These are phyloP conservation scores for Lodderomyces beijingensis DNA, from an alignment of 1,139 yeast genomes.

Conservation along the genomic window DNA sequence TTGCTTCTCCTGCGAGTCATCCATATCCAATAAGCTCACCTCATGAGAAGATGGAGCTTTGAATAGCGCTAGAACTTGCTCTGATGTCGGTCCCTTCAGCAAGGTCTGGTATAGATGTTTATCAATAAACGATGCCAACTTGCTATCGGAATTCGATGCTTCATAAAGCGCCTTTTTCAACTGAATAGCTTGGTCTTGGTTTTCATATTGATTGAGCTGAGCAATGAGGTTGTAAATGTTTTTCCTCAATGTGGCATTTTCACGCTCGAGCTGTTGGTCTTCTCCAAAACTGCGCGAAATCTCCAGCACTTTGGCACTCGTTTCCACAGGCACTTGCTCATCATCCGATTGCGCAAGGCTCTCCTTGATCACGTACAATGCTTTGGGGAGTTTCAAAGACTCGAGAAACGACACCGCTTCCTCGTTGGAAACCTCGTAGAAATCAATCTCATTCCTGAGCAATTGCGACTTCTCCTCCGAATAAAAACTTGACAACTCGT, in stretches of 20 bases:
- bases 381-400: slow-evolving; percentile 69
- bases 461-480: slow-evolving; percentile 85
- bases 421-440: slow-evolving; percentile 73
- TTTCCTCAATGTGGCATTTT: slow-evolving; percentile 28
- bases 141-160: slow-evolving; percentile 64
- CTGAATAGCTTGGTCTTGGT: slow-evolving; percentile 50
- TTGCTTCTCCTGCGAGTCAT: slow-evolving; percentile 31
- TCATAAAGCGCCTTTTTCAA: slow-evolving; percentile 63
- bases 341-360: slow-evolving; percentile 3
- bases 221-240: slow-evolving; percentile 38
- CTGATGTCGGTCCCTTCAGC: slow-evolving; percentile 31
- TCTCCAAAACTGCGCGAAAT: slow-evolving; percentile 19
- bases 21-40: slow-evolving; percentile 60
- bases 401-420: slow-evolving; percentile 77
- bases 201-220: slow-evolving; percentile 30
- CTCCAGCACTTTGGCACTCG: slow-evolving; percentile 23
- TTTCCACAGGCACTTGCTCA: slow-evolving; percentile 15
- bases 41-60: slow-evolving; percentile 17
- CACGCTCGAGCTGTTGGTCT: slow-evolving; percentile 23
- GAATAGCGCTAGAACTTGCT: slow-evolving; percentile 30
- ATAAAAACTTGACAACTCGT: slow-evolving; percentile 80
- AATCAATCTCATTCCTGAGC: slow-evolving; percentile 70
- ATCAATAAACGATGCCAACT: slow-evolving; percentile 39
- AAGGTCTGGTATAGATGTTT: slow-evolving; percentile 24
- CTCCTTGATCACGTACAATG: slow-evolving; percentile 53